Conservation (phyloP, 768 basidiomycete genomes). For the Termitomyces sp. region DNA sequence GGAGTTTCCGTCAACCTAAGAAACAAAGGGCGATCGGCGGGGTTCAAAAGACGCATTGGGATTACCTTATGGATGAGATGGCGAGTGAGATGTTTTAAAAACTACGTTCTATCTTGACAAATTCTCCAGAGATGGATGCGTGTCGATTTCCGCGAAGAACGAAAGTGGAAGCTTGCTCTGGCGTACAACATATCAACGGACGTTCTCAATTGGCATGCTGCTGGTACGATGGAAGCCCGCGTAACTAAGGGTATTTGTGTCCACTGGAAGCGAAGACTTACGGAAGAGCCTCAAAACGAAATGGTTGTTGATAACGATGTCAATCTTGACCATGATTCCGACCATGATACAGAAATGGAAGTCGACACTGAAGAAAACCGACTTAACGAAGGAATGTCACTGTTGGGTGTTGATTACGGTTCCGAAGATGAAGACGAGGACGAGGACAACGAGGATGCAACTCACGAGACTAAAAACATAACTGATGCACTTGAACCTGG, state of each 20-base stretch:
- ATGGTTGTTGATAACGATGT: constrained; percentile 24
- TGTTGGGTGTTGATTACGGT: constrained; percentile 45
- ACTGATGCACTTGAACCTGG: constrained; percentile 57
- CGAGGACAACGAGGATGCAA: constrained; percentile 52
- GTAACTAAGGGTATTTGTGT: constrained; percentile 60
- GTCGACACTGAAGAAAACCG: constrained; percentile 17
- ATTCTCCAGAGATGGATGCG: constrained; percentile 88
- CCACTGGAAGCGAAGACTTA: constrained; percentile 50
- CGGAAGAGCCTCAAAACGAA: constrained; percentile 24
- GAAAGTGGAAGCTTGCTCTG: constrained; percentile 83
- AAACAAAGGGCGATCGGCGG: constrained; percentile 81
- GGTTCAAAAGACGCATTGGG: constrained; percentile 84
- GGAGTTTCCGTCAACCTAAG: constrained; percentile 95
- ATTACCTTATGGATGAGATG: constrained; percentile 96
- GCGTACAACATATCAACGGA: constrained; percentile 80
- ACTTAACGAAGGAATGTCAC: constrained; percentile 19
- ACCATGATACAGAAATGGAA: constrained; percentile 18
- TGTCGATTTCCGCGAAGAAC: constrained; percentile 90
- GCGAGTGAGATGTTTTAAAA: constrained; percentile 33
- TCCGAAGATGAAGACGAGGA: constrained; percentile 69
- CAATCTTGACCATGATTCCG: constrained; percentile 8
- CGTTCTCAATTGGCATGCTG: constrained; percentile 84
- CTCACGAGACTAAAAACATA: constrained; percentile 46
- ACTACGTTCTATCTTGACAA: not conserved
- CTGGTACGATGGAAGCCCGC: constrained; percentile 59